Evolutionary conservation across 441 rosid species (phyloP).

Genomic region (Hura crepitans): DNA sequence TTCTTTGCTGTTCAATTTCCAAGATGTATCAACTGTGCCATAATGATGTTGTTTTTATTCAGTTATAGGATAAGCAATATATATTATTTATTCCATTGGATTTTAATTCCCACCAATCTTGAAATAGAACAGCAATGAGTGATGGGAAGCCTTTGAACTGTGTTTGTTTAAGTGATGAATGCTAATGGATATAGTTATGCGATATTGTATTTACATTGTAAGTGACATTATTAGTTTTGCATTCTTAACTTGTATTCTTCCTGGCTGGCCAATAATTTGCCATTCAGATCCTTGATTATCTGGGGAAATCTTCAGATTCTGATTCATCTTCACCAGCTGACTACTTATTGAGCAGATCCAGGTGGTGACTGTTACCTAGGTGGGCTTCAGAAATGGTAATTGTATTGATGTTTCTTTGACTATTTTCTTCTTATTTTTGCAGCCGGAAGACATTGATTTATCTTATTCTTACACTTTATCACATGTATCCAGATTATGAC

Average conservation of each 20-base stretch:
- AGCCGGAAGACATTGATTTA: conserved; percentile 94
- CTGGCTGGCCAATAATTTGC: conserved; percentile 4
- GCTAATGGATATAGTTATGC: too few species aligned
- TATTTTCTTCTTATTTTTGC: conserved; percentile 35
- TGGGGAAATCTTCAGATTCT: conserved; percentile 76
- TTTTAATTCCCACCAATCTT: not conserved
- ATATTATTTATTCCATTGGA: not conserved
- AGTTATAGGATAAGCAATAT: not conserved
- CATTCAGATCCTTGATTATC: conserved; percentile 77
- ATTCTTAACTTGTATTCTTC: not conserved
- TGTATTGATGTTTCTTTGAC: conserved; percentile 25
- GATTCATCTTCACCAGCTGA: conserved; percentile 82
- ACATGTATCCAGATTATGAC: conserved; percentile 90
- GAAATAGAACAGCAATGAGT: not conserved
- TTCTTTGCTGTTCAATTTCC: not conserved
- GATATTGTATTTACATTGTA: too few species aligned
- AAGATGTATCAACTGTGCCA: not conserved
- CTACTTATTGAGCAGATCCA: conserved; percentile 79
- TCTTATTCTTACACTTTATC: conserved; percentile 85
- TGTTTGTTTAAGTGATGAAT: not conserved
- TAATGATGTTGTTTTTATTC: not conserved
- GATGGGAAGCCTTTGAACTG: not conserved
- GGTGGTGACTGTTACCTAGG: conserved; percentile 38
- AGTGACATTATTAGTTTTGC: not conserved
- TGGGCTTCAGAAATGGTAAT: conserved; percentile 14